Base-by-base conservation (phyloP, 331 rosid species). In the Erythrophleum ivorense region DNA sequence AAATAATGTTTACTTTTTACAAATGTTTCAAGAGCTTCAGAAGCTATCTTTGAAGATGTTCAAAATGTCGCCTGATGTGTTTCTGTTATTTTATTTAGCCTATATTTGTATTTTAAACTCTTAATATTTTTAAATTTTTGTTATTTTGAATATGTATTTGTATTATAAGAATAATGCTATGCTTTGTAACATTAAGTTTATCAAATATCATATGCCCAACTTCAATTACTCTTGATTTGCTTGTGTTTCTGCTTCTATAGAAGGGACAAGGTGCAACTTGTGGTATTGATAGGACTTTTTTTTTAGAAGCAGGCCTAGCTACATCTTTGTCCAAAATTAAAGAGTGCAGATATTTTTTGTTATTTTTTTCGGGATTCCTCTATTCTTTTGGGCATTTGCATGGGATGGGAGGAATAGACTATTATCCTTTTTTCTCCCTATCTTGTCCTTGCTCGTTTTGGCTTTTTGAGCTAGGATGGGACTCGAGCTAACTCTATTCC, bases 361-460 rank as follows among this genome's bases (percentile, higher is more conserved):
- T 79, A 96, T 95, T 81, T 89, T 95, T 80, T 91, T 95, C 86
- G 93, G 99, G 99, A 90, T 95, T 96, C 83, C 99, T 75, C 89
- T 95, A 14, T 95, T 95, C 91, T 95, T 95, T 80, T 95, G 98
- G 98, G 91, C 92, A 79, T 95, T 91, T 73, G 93, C 88, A 2
- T 90, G 91, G 93, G 98, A 95, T 80, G 94, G 92, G 58, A 88
- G 88, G 83, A 88, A 85, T 80, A 86, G 92, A 81, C 95, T 97
- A 11, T n/a, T n/a, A n/a, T n/a, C n/a, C n/a, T n/a, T n/a, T n/a
- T n/a, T n/a, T n/a, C n/a, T n/a, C n/a, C n/a, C n/a, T n/a, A n/a
- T n/a, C n/a, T n/a, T n/a, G n/a, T n/a, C n/a, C n/a, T n/a, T n/a
- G n/a, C n/a, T n/a, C n/a, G n/a, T n/a, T n/a, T n/a, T n/a, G n/a